Base-by-base conservation (phyloP, 257 asterid species). In the Salvia splendens region DNA sequence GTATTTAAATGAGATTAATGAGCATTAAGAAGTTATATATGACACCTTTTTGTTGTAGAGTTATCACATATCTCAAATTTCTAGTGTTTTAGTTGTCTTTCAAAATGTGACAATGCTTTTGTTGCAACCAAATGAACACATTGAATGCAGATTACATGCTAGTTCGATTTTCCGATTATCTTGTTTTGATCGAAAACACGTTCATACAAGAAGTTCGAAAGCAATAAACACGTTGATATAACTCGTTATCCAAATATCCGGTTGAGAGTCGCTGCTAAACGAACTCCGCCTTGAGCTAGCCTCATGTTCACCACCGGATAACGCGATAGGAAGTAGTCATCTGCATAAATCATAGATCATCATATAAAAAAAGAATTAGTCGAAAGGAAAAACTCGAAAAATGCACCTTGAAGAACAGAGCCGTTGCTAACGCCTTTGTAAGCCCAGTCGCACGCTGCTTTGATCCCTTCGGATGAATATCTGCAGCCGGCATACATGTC, bases 261-360 rank as follows among this genome's bases (percentile, higher is more conserved):
- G 77, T 92, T 92, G 28, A 92, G 89, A 16, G 83, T 84, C 12
- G 97, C 95, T 12, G 98, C 97, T 57, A 92, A 64, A 30, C 96
- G 95, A 28, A 92, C 96, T 35, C 97, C 96, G 0, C 90, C 96
- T 73, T 92, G 96, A 73, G 96, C 97, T 49, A 92, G 78, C 45
- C 97, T 75, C 78, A 80, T 60, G 54, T 82, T 79, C 69, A 85
- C 94, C 12, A 78, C 84, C 28, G 94, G 92, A 24, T 67, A 73
- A 43, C 96, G 88, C 11, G 85, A 75, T 11, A 65, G 28, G 77
- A 89, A 92, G 74, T 92, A 92, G 33, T 82, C 83, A 71, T 92
- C 97, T 92, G 97, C 88, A 68, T 8, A 28, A 17, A 5, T 6
- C 40, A 30, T 36, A 7, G 1, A 6, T 54, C 38, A 2, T 62